Evolutionary conservation across 2,329 filamentous ascomycete genomes (phyloP).

Genomic region (Beauveria sp.): DNA sequence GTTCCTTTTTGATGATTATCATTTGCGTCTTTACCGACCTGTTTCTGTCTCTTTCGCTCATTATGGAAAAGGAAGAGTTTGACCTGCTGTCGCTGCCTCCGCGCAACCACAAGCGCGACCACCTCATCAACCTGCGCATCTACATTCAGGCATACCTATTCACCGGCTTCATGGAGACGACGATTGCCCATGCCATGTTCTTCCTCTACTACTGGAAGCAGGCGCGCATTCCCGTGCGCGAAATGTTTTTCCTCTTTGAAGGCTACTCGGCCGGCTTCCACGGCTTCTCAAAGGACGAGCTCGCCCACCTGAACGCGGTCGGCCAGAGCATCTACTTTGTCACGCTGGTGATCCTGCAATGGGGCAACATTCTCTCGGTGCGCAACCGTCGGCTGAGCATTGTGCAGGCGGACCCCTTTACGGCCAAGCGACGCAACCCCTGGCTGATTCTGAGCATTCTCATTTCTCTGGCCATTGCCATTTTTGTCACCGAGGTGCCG

Average conservation of each 20-base stretch:
- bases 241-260: slow-evolving; percentile 44
- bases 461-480: slow-evolving; percentile 40
- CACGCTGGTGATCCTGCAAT: slow-evolving; percentile 44
- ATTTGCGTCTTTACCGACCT: slow-evolving; percentile 50
- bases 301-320: slow-evolving; percentile 39
- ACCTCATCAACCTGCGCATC: slow-evolving; percentile 44
- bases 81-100: slow-evolving; percentile 43
- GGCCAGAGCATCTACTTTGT: slow-evolving; percentile 49
- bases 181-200: slow-evolving; percentile 44
- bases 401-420: slow-evolving; percentile 42
- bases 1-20: slow-evolving; percentile 49
- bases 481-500: slow-evolving; percentile 45
- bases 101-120: slow-evolving; percentile 40
- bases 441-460: slow-evolving; percentile 39
- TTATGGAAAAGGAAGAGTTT: slow-evolving; percentile 49
- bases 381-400: slow-evolving; percentile 45
- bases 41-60: slow-evolving; percentile 41
- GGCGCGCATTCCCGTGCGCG: slow-evolving; percentile 37
- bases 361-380: slow-evolving; percentile 44
- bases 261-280: slow-evolving; percentile 39
- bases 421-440: slow-evolving; percentile 38
- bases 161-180: slow-evolving; percentile 42
- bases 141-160: slow-evolving; percentile 46
- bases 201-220: slow-evolving; percentile 44
- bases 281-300: slow-evolving; percentile 37